Percentiles rank a stretch among this genome's conserved stretches.
These are phyloP conservation scores for Abrus pulchellus DNA, from an alignment of 306 rosid species.

Conservation along the genomic window DNA sequence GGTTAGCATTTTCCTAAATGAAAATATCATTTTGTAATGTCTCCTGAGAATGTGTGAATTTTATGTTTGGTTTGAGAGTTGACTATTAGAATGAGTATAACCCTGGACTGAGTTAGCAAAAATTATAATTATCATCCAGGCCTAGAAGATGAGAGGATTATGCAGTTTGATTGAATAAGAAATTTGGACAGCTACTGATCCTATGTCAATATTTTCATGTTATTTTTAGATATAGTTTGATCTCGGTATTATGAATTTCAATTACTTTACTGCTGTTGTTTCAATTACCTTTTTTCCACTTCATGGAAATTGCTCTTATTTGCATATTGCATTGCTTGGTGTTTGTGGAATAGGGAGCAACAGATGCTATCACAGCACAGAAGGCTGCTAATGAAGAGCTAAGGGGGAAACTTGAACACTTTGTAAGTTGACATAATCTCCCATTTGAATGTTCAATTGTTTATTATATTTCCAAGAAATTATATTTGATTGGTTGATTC, in stretches of 20 bases:
- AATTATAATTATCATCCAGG: too few relatives aligned
- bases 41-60: background rate
- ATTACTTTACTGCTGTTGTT: background rate
- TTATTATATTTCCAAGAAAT: constrained; percentile 22
- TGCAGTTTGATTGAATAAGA: constrained; percentile 21
- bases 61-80: background rate
- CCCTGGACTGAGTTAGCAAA: too few relatives aligned
- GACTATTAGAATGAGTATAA: background rate
- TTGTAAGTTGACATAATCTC: constrained; percentile 63
- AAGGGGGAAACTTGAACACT: constrained; percentile 68
- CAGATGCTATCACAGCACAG: constrained; percentile 39
- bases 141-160: background rate
- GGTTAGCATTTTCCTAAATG: too few relatives aligned
- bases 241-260: background rate
- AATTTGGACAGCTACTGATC: background rate
- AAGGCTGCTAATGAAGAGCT: constrained; percentile 57
- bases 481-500: background rate
- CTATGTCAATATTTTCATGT: background rate
- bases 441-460: background rate
- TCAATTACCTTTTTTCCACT: background rate
- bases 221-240: background rate
- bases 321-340: background rate
- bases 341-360: constrained; percentile 47
- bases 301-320: constrained; percentile 1
- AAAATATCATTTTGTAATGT: background rate